Base-by-base conservation (phyloP, 805 yeast genomes). In the Komagataella ulmi region DNA sequence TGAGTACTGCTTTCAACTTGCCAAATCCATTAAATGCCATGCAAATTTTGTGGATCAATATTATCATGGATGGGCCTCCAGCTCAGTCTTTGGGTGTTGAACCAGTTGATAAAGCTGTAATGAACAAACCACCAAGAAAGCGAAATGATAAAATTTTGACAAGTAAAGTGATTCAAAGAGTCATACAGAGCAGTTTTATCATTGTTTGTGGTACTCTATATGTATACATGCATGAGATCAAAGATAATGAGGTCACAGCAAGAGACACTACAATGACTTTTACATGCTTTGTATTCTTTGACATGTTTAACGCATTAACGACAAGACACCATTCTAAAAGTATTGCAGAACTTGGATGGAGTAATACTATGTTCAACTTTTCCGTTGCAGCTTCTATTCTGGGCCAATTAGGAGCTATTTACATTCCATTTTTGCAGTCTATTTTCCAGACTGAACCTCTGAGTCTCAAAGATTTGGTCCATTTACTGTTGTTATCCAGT, bases 241-340 rank as follows among this genome's bases (percentile, higher is more conserved):
- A 79, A 19, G 95, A 88, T 59, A 77, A 81, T 24, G 77, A 76
- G 55, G 82, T 91, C 52, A 89, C 97, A 2, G 83, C 91, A 12
- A 84, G 99, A 68, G 99, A 93, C 65, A 93, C 99, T 18, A 93
- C 99, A 1, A 93, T 93, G 99, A 91, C 99, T 0, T 93, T 93
- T 63, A 93, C 98, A 0, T 88, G 98, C 64, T 93, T 93, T 69
- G 99, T 93, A 8, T 73, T 91, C 52, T 93, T 83, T 62, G 99
- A 93, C 67, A 86, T 93, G 95, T 93, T 93, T 72, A 93, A 90
- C 67, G 99, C 99, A 0, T 72, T 93, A 57, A 74, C 96, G 14
- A 91, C 97, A 67, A 87, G 98, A 61, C 95, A 95, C 56, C 76
- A 84, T 53, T 75, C 88, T 47, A 90, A 88, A 63, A 85, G 96